Percentiles rank a stretch among this genome's conserved stretches.
These are phyloP conservation scores for Mycena maculata DNA, from an alignment of 768 basidiomycete species.

Conservation along the genomic window DNA sequence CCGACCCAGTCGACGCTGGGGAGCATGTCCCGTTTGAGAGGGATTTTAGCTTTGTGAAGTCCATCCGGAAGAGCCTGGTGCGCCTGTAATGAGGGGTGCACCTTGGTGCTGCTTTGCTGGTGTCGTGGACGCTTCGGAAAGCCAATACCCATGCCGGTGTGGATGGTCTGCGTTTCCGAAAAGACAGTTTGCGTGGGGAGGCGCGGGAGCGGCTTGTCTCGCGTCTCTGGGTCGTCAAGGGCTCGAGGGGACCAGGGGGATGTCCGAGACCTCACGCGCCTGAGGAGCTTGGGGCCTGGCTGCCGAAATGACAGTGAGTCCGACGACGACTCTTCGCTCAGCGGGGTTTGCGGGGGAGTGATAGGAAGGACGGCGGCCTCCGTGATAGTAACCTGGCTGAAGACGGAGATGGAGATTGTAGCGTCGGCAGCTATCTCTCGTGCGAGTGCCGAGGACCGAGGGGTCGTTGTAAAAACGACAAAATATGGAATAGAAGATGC, in stretches of 20 bases:
- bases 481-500: slow-evolving; percentile 74
- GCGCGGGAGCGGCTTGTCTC: slow-evolving; percentile 57
- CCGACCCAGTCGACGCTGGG: slow-evolving; percentile 77
- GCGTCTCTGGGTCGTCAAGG: slow-evolving; percentile 40
- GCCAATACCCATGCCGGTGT: slow-evolving; percentile 68
- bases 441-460: slow-evolving; percentile 63
- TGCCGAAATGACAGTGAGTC: slow-evolving; percentile 22
- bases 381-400: slow-evolving; percentile 69
- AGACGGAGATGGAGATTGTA: slow-evolving; percentile 73
- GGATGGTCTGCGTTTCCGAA: slow-evolving; percentile 57
- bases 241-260: slow-evolving; percentile 43
- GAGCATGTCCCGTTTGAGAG: slow-evolving; percentile 67
- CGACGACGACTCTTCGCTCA: slow-evolving; percentile 55
- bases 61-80: slow-evolving; percentile 72
- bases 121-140: slow-evolving; percentile 77
- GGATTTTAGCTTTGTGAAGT: slow-evolving; percentile 69
- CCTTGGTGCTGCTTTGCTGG: slow-evolving; percentile 49
- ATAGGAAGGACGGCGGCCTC: slow-evolving; percentile 55
- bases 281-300: slow-evolving; percentile 20
- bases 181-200: slow-evolving; percentile 53
- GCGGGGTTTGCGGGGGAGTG: slow-evolving; percentile 62
- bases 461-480: slow-evolving; percentile 76
- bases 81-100: slow-evolving; percentile 59
- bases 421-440: slow-evolving; percentile 79
- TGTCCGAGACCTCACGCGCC: slow-evolving; percentile 25